Base-by-base conservation (phyloP, 2,329 filamentous ascomycete species). In the Paracoccidioides brasiliensis region DNA sequence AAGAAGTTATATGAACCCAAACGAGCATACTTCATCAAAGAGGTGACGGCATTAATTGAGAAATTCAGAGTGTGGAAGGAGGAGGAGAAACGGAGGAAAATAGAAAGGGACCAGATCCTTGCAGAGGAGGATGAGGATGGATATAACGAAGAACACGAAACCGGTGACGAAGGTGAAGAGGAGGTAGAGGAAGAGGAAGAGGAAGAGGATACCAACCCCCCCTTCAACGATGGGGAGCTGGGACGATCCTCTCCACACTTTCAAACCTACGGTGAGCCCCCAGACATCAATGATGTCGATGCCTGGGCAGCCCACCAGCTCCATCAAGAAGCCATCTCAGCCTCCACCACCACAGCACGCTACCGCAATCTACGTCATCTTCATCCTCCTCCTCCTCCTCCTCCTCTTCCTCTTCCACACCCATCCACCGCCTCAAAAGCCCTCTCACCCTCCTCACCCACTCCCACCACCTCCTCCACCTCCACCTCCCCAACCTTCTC, bases 41-140 rank as follows among this genome's bases (percentile, higher is more conserved):
- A 94, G 58, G 90, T 94, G 56, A 79, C 88, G 59, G 79, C 79
- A 0, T 84, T 97, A 35, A 78, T 97, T 22, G 83, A 88, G 59
- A 97, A 96, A 67, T 97, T 96, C 67, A 81, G 83, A 52, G 76
- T 81, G 55, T 97, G 90, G 90, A 90, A 84, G 59, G 80, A 90
- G 58, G 88, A 95, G 67, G 93, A 98, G 70, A 94, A 90, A 74
- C 81, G 85, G 45, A 77, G 88, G 57, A 89, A 89, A 70, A 72
- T 82, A 2, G 85, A 89, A 64, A 88, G 84, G 64, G 88, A 91
- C 58, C 83, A 83, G 50, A 79, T 77, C 3, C 68, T 75, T 28
- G 71, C 70, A 30, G 72, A 76, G 44, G 77, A 78, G 12, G 73
- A 76, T 15, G 73, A 69, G n/a, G 74, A 74, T 14, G 74, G 74